A percentile compares a stretch with the other conserved stretches of the same genome.
These are phyloP conservation scores for Suhomyces prunicola DNA, from an alignment of 805 yeast genomes.

Conservation along the genomic window DNA sequence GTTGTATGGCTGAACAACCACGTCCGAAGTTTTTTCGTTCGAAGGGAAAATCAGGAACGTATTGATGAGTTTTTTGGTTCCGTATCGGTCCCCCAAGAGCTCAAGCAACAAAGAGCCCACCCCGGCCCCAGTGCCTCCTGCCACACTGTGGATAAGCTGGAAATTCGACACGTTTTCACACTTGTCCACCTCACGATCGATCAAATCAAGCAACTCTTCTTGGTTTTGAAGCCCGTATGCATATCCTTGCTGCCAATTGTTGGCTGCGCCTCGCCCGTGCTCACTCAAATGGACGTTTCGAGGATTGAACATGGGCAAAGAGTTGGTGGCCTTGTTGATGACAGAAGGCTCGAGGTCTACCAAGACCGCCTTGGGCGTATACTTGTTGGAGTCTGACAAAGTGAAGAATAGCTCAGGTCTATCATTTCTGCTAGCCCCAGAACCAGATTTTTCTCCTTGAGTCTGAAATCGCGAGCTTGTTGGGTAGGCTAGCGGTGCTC, in stretches of 20 bases:
- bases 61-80: constrained; percentile 73
- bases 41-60: constrained; percentile 88
- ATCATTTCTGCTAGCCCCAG: constrained; percentile 47
- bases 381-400: constrained; percentile 67
- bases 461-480: constrained; percentile 7
- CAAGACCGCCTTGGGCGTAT: constrained; percentile 83
- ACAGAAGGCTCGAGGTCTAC: constrained; percentile 92
- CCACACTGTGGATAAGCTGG: constrained; percentile 88
- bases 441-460: background rate
- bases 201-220: constrained; percentile 75
- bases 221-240: constrained; percentile 63
- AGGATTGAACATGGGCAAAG: constrained; percentile 70
- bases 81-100: constrained; percentile 70
- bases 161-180: constrained; percentile 89
- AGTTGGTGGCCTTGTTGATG: constrained; percentile 55
- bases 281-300: constrained; percentile 74
- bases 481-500: constrained; percentile 43
- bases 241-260: constrained; percentile 93
- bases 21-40: constrained; percentile 77
- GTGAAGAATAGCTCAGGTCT: constrained; percentile 83
- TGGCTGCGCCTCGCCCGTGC: constrained; percentile 93
- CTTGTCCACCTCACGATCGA: constrained; percentile 86
- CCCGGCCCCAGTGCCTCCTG: constrained; percentile 99
- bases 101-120: constrained; percentile 83
- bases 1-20: constrained; percentile 97